Conservation (phyloP, 2,329 filamentous ascomycete species). For the Aspergillus bombycis region DNA sequence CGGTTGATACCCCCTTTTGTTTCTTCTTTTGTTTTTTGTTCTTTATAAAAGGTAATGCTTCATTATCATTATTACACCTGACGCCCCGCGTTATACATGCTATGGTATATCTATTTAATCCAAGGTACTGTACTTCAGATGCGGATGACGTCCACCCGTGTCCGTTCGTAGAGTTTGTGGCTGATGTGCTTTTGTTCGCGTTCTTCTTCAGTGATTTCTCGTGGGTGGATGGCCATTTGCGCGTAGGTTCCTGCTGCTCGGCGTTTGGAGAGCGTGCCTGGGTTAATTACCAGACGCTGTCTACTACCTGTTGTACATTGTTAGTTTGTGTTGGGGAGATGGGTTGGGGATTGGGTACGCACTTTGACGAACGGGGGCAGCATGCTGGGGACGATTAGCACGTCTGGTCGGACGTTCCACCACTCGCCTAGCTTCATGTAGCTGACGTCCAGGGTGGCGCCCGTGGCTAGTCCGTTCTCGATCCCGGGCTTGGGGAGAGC, state of each 20-base stretch:
- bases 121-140: slow-evolving; percentile 54
- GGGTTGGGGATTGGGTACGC: slow-evolving; percentile 31
- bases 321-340: background rate
- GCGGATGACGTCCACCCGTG: slow-evolving; percentile 82
- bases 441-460: slow-evolving; percentile 77
- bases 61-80: slow-evolving; percentile 2
- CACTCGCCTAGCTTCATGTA: slow-evolving; percentile 91
- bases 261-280: slow-evolving; percentile 82
- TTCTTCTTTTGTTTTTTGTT: slow-evolving; percentile 5
- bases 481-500: slow-evolving; percentile 68
- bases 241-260: slow-evolving; percentile 84
- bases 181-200: slow-evolving; percentile 61
- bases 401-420: slow-evolving; percentile 80
- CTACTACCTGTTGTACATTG: slow-evolving; percentile 69
- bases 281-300: slow-evolving; percentile 91
- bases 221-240: slow-evolving; percentile 73
- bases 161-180: slow-evolving; percentile 79
- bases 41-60: background rate
- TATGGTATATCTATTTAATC: slow-evolving; percentile 1
- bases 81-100: slow-evolving; percentile 5
- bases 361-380: slow-evolving; percentile 89
- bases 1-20: background rate
- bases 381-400: slow-evolving; percentile 79
- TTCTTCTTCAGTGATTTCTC: slow-evolving; percentile 62
- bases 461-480: slow-evolving; percentile 64